Percentiles rank a stretch among this genome's conserved stretches.
phyloP scores from a whole-genome alignment of 495 filamentous ascomycete species.

The Aspergillus nidulans region DNA sequence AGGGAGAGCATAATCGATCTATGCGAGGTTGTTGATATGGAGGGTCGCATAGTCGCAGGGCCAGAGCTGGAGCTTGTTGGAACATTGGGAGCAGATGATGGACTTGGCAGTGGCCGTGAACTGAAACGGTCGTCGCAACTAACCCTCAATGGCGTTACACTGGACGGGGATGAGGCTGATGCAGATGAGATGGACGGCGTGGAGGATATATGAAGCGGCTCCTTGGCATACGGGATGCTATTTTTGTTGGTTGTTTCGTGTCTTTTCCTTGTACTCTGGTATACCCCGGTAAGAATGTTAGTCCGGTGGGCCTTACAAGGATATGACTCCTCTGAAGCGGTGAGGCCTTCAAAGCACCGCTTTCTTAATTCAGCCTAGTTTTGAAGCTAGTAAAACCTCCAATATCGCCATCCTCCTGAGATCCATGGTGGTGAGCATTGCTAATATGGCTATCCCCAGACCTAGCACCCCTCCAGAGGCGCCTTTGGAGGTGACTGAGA shows the following conservation, averaged over 20 bases:
- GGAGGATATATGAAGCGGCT: conserved; percentile 35
- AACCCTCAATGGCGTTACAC: conserved; percentile 51
- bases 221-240: background rate
- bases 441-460: too few species aligned
- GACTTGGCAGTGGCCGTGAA: conserved; percentile 40
- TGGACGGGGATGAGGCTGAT: conserved; percentile 59
- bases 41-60: conserved; percentile 81
- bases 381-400: too few species aligned
- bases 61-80: conserved; percentile 78
- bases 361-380: too few species aligned
- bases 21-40: conserved; percentile 87
- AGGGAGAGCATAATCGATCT: conserved; percentile 77
- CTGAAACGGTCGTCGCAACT: conserved; percentile 39
- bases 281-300: too few species aligned
- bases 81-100: conserved; percentile 54
- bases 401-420: too few species aligned
- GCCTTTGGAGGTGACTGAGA: too few species aligned
- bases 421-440: too few species aligned
- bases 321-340: too few species aligned
- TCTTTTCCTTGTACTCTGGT: too few species aligned
- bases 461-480: too few species aligned
- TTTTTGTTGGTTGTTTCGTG: background rate
- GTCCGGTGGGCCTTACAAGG: too few species aligned
- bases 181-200: conserved; percentile 68
- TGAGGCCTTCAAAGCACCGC: too few species aligned